phyloP scores from a whole-genome alignment of 2,329 filamentous ascomycete genomes.

The Lachnellula occidentalis region DNA sequence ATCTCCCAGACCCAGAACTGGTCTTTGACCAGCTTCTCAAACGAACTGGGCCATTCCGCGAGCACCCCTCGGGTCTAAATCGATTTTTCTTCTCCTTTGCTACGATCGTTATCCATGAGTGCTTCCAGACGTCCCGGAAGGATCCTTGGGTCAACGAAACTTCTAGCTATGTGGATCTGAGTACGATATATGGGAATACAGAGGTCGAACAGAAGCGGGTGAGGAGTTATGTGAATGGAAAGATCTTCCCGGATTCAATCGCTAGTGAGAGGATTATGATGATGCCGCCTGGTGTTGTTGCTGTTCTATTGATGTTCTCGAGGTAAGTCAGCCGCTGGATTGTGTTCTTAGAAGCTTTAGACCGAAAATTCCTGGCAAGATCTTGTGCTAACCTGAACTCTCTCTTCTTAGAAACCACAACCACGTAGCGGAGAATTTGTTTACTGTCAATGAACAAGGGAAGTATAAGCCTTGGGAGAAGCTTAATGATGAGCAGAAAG shows the following conservation, averaged over 20 bases:
- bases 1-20: slow-evolving; percentile 42
- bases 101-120: slow-evolving; percentile 43
- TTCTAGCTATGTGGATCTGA: slow-evolving; percentile 42
- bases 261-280: slow-evolving; percentile 42
- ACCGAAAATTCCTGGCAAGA: background rate
- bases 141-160: slow-evolving; percentile 41
- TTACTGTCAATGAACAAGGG: slow-evolving; percentile 39
- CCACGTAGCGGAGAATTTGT: slow-evolving; percentile 35
- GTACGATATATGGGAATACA: slow-evolving; percentile 42
- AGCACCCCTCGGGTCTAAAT: slow-evolving; percentile 41
- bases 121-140: slow-evolving; percentile 38
- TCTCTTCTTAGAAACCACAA: slow-evolving; percentile 37
- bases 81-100: slow-evolving; percentile 43
- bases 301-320: slow-evolving; percentile 38
- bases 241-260: slow-evolving; percentile 39
- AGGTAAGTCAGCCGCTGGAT: slow-evolving; percentile 2
- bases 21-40: slow-evolving; percentile 42
- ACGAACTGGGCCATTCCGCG: slow-evolving; percentile 35
- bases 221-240: slow-evolving; percentile 39
- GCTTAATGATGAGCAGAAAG: slow-evolving; percentile 33
- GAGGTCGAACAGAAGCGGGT: slow-evolving; percentile 37
- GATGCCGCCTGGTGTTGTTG: slow-evolving; percentile 42
- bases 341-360: background rate
- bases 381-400: background rate
- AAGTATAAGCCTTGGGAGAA: slow-evolving; percentile 38